Conservation (phyloP, 1,284 basidiomycete species). For the Melampsora medusae region DNA sequence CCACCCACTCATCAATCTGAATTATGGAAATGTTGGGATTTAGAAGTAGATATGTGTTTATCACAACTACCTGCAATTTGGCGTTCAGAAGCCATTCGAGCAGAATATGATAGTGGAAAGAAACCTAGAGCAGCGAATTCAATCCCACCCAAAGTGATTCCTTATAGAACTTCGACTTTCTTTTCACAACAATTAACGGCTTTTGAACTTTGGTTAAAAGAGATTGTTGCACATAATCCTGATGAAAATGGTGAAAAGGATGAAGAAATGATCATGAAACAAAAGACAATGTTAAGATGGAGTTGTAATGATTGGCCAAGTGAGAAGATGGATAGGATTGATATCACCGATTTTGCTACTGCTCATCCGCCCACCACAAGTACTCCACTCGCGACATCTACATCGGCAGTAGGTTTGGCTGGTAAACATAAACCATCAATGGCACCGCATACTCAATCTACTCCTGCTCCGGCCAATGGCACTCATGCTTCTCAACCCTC, state of each 20-base stretch:
- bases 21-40: slow-evolving; percentile 44
- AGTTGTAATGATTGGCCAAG: slow-evolving; percentile 40
- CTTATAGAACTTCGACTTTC: slow-evolving; percentile 39
- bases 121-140: slow-evolving; percentile 18
- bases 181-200: slow-evolving; percentile 42
- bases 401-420: neutral
- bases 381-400: neutral
- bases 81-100: slow-evolving; percentile 27
- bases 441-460: neutral
- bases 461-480: neutral
- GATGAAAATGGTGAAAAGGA: slow-evolving; percentile 39
- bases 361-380: neutral
- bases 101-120: slow-evolving; percentile 20
- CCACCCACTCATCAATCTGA: slow-evolving; percentile 40
- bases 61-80: slow-evolving; percentile 39
- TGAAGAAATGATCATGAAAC: slow-evolving; percentile 13
- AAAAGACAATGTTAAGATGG: slow-evolving; percentile 32
- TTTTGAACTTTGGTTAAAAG: slow-evolving; percentile 43
- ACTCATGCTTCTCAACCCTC: neutral
- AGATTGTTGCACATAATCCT: slow-evolving; percentile 28
- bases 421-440: slow-evolving; percentile 6
- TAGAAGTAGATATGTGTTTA: slow-evolving; percentile 43
- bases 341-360: slow-evolving; percentile 36
- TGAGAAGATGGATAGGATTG: slow-evolving; percentile 33
- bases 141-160: slow-evolving; percentile 22